phyloP scores from a whole-genome alignment of 2,329 filamentous ascomycete genomes.

The Fusarium virguliforme region DNA sequence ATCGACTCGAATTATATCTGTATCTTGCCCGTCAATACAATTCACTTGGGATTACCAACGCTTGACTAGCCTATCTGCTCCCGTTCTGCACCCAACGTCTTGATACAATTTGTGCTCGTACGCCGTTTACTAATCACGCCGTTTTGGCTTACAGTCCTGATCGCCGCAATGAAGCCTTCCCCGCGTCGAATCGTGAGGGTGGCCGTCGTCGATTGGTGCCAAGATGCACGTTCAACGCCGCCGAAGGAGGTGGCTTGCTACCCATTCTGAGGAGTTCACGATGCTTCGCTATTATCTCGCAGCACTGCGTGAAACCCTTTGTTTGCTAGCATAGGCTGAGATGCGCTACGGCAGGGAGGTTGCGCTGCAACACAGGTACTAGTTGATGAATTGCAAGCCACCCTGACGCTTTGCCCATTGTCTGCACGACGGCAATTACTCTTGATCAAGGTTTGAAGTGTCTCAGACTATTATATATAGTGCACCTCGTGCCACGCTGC shows the following conservation, averaged over 20 bases:
- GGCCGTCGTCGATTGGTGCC: constrained; percentile 22
- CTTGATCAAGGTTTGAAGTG: neutral
- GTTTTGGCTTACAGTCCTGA: constrained; percentile 16
- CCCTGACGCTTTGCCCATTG: neutral
- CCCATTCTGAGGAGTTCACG: constrained; percentile 30
- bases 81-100: neutral
- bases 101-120: neutral
- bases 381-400: constrained; percentile 25
- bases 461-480: neutral
- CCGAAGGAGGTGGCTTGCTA: constrained; percentile 32
- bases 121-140: constrained; percentile 22
- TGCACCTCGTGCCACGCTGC: neutral
- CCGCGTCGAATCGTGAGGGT: constrained; percentile 11
- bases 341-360: neutral
- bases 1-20: neutral
- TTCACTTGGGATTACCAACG: neutral
- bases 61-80: neutral
- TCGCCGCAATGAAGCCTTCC: constrained; percentile 16
- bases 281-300: constrained; percentile 8
- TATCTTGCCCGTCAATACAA: neutral
- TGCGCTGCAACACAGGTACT: constrained; percentile 19
- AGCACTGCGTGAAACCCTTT: constrained; percentile 22
- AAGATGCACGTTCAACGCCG: constrained; percentile 21
- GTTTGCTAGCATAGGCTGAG: neutral
- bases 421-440: neutral